Percentiles rank a stretch among this genome's conserved stretches.
These are phyloP conservation scores for Candida railenensis DNA, from an alignment of 805 yeast genomes.

Conservation along the genomic window DNA sequence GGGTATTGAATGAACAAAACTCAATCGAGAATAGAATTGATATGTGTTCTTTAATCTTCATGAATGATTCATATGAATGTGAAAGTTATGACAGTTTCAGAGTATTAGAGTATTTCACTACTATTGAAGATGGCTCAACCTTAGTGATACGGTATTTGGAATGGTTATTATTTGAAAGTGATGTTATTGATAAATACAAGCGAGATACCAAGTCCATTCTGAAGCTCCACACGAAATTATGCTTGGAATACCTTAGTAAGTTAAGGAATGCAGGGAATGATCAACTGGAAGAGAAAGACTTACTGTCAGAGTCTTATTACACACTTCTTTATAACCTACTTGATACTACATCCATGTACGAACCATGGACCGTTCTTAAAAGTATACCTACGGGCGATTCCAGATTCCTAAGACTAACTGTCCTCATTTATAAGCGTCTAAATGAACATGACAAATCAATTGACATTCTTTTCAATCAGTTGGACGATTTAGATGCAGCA, in stretches of 20 bases:
- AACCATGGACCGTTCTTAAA: conserved; percentile 35
- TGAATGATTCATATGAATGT: conserved; percentile 62
- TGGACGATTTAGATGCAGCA: conserved; percentile 58
- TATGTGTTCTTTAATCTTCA: conserved; percentile 44
- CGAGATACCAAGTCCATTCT: conserved; percentile 7
- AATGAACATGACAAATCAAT: conserved; percentile 65
- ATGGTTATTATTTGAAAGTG: conserved; percentile 40
- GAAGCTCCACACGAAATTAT: conserved; percentile 35
- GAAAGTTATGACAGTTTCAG: conserved; percentile 53
- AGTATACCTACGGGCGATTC: conserved; percentile 32
- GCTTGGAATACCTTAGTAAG: conserved; percentile 29
- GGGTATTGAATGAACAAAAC: conserved; percentile 42
- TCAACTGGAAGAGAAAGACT: background rate
- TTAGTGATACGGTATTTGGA: conserved; percentile 44
- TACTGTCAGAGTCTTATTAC: background rate
- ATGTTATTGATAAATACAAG: conserved; percentile 18
- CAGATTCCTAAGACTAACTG: conserved; percentile 44
- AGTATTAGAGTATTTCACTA: conserved; percentile 53
- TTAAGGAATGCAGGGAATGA: conserved; percentile 10
- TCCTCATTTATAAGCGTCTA: conserved; percentile 56
- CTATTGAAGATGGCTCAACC: conserved; percentile 17
- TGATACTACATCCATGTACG: conserved; percentile 28
- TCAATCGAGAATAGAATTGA: conserved; percentile 29
- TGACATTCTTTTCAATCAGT: conserved; percentile 55
- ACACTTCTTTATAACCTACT: conserved; percentile 26